These are phyloP conservation scores for Emmonsiellopsis sp. DNA, from an alignment of 2,329 filamentous ascomycete species.

Conservation along the genomic window DNA sequence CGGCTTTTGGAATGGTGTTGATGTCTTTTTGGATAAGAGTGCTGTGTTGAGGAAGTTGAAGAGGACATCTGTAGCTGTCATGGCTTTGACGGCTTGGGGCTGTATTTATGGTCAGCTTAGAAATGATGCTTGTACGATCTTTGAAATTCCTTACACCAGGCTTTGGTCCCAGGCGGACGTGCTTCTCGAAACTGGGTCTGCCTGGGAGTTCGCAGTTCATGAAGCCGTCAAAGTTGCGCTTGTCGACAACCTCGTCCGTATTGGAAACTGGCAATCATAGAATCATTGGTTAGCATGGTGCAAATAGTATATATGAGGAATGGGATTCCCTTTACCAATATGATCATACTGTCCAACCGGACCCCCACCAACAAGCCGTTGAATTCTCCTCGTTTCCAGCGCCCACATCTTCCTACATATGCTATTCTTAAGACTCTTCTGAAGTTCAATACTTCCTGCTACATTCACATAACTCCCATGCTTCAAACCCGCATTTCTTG, in stretches of 20 bases:
- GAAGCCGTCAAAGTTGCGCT: constrained; percentile 29
- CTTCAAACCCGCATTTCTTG: constrained; percentile 29
- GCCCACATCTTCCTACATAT: constrained; percentile 34
- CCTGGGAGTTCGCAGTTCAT: constrained; percentile 31
- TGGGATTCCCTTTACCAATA: constrained; percentile 23
- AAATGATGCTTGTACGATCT: neutral
- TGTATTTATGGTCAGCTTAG: constrained; percentile 16
- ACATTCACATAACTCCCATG: constrained; percentile 36
- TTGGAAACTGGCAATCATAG: constrained; percentile 20
- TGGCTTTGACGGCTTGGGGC: constrained; percentile 27
- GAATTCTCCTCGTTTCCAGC: constrained; percentile 31
- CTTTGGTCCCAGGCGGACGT: constrained; percentile 28
- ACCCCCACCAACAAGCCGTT: constrained; percentile 30
- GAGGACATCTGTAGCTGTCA: constrained; percentile 25
- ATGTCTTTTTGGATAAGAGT: neutral
- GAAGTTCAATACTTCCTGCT: constrained; percentile 32
- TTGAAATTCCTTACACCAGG: constrained; percentile 22
- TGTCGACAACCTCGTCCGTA: constrained; percentile 20
- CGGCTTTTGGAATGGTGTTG: neutral
- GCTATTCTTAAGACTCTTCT: constrained; percentile 28
- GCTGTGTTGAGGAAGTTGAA: constrained; percentile 23
- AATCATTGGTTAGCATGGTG: neutral
- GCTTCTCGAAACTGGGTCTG: constrained; percentile 27
- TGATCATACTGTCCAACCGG: constrained; percentile 25
- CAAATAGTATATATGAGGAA: neutral